Conservation (phyloP, 108 stramenopile species). For the Schizochytrium sp. region DNA sequence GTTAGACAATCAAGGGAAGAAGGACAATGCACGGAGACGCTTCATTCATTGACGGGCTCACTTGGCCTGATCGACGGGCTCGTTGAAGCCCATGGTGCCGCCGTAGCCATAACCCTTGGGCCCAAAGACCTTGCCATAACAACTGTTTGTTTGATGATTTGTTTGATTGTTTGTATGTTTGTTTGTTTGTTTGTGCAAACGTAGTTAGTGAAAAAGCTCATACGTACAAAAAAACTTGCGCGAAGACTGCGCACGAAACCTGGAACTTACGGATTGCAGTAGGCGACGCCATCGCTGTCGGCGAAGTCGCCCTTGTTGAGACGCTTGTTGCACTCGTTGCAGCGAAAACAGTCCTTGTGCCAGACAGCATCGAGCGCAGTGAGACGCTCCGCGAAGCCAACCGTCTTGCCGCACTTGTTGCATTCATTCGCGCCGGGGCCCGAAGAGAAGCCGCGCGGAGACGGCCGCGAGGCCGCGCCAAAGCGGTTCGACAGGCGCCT, state of each 20-base stretch:
- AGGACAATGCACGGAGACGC: no score
- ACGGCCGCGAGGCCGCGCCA: no score
- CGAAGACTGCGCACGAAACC: neutral
- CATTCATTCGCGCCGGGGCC: neutral
- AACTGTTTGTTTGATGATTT: neutral
- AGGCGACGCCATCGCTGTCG: neutral
- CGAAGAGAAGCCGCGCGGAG: no score
- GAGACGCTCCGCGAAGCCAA: neutral
- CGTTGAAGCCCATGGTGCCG: no score
- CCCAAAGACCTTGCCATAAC: neutral
- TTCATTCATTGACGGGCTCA: no score
- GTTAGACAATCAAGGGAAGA: no score
- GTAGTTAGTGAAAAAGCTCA: neutral
- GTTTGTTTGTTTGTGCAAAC: neutral
- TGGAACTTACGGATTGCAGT: neutral
- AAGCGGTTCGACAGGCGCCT: no score
- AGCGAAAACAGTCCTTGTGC: slow-evolving; percentile 1
- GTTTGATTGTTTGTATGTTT: neutral
- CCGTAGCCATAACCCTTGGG: slow-evolving; percentile 2
- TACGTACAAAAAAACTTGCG: neutral
- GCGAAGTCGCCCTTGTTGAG: neutral
- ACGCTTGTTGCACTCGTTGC: neutral
- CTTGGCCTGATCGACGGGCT: no score
- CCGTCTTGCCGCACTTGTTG: neutral
- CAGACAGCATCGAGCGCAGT: neutral